Evolutionary conservation across 176 grass and related monocot genomes (phyloP).

Genomic region (Triticum aestivum): DNA sequence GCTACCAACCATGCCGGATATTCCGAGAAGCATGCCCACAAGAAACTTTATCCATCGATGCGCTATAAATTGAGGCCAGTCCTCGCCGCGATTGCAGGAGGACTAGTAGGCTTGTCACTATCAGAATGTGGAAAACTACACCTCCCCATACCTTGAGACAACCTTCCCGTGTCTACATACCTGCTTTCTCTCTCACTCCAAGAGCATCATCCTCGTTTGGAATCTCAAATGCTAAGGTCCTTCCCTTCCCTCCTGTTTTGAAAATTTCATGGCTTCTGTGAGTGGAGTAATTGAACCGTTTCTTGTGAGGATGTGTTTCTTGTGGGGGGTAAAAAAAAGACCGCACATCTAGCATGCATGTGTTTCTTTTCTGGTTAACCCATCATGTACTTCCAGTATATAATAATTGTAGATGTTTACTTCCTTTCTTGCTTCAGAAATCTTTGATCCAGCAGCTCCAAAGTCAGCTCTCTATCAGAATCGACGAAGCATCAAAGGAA

Average conservation of each 20-base stretch:
- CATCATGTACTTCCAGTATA: no score
- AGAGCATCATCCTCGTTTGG: background rate
- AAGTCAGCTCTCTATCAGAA: background rate
- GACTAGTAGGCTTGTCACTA: background rate
- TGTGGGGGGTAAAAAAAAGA: no score
- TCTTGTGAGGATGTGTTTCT: no score
- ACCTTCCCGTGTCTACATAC: background rate
- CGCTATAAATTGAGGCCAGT: background rate
- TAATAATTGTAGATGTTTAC: background rate
- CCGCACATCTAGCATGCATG: no score
- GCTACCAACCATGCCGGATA: background rate
- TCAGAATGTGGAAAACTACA: background rate
- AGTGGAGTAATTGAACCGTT: background rate
- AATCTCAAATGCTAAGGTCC: conserved; percentile 12
- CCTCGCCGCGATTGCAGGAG: background rate
- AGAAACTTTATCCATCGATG: background rate
- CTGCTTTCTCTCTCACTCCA: background rate
- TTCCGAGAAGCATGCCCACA: background rate
- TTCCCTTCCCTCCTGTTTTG: background rate
- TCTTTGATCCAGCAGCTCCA: conserved; percentile 15
- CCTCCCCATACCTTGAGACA: background rate
- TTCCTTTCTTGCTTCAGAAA: conserved; percentile 23
- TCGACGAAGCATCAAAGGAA: background rate
- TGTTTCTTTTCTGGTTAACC: no score
- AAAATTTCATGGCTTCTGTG: background rate